Base-by-base conservation (phyloP, 23 red algal species). In the Gracilaria caudata region DNA sequence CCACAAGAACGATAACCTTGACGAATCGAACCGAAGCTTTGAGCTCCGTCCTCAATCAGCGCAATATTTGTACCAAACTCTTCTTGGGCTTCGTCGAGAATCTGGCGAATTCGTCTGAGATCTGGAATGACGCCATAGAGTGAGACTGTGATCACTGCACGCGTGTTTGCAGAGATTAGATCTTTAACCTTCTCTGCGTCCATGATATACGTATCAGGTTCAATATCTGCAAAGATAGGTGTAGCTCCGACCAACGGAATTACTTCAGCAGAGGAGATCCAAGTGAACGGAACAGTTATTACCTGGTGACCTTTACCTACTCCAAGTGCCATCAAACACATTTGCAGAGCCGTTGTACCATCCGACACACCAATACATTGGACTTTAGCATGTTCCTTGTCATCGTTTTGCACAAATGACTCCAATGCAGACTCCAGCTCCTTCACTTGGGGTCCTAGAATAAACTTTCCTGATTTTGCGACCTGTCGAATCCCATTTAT, bases 21-120 rank as follows among this genome's bases (percentile, higher is more conserved):
- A 28, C 82, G 51, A 14, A 60, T 61, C 53, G 82, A 85, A 30
- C 92, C 92, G 78, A 94, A 94, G 14, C 82, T 88, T 56, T 94
- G 92, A 7, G 92, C 92, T 20, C 92, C 92, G 25, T 94, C 92
- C 40, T 94, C 92, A 80, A 94, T 94, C 76, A 94, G 57, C 25
- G 92, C 85, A 83, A 94, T 94, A 20, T 53, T 30, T 38, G 56
- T 82, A 23, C 88, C 78, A 32, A 53, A 91, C 36, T 83, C 76
- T 49, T 64, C 57, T 24, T 61, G 49, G 26, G 58, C 68, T 38
- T 76, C 84, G 39, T 90, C 92, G 19, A 94, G 38, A 51, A 84
- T 84, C 34, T 64, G 59, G 29, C 70, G 73, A 44, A 94, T 80
- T 1, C 56, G 21, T 14, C 58, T 54, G 21, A 79, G 43, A 70